A percentile compares a stretch with the other conserved stretches of the same genome.
phyloP scores from a whole-genome alignment of 2,329 filamentous ascomycete genomes.

The Berkeleyomyces rouxiae region DNA sequence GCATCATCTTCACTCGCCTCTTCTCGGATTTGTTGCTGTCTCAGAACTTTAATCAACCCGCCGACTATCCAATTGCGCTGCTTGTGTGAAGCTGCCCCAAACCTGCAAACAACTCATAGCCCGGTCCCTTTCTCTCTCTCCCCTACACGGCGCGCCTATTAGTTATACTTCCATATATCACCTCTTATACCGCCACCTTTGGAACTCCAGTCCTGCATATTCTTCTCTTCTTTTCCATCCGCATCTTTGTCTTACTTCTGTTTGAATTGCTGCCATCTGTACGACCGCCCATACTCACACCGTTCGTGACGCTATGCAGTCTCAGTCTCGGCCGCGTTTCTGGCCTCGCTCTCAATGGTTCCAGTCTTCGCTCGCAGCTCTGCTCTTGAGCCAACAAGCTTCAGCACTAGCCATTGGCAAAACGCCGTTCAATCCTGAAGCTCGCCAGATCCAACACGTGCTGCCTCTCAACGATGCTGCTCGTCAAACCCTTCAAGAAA shows the following conservation, averaged over 20 bases:
- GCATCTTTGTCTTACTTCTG: not conserved
- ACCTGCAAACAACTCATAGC: not conserved
- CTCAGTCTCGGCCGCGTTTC: conserved; percentile 6
- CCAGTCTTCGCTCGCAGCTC: not conserved
- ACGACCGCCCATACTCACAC: not conserved
- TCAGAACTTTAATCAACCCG: not conserved
- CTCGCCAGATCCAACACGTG: not conserved
- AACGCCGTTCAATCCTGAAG: not conserved
- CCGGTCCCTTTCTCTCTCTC: not conserved
- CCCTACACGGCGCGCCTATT: not conserved
- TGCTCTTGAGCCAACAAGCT: conserved; percentile 8
- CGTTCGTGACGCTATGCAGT: not conserved
- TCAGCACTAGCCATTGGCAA: conserved; percentile 2
- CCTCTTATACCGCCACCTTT: not conserved
- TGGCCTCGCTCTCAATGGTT: not conserved
- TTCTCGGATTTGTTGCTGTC: not conserved
- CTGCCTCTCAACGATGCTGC: not conserved
- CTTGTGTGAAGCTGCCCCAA: not conserved
- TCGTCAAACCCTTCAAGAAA: not conserved
- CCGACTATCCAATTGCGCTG: not conserved
- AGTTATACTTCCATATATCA: not conserved
- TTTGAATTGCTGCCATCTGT: not conserved
- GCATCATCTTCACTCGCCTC: not conserved
- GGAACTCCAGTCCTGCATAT: not conserved
- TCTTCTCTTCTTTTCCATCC: not conserved